Conservation (phyloP, 169 alveolate species). For the Toxoplasma gondii region DNA sequence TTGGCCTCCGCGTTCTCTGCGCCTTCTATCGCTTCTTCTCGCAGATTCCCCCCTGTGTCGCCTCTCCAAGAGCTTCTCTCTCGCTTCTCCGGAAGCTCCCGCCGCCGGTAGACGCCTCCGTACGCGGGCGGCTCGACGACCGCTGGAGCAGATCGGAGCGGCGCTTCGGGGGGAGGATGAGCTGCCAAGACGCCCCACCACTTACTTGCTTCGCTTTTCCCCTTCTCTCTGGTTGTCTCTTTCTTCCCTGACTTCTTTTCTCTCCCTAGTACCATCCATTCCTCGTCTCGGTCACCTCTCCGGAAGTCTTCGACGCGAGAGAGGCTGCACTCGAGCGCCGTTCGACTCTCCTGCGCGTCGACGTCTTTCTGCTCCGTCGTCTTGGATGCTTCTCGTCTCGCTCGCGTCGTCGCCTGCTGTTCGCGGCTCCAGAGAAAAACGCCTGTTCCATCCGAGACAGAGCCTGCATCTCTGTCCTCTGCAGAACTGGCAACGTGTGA, state of each 20-base stretch:
- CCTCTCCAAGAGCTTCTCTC: neutral
- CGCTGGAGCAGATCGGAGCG: neutral
- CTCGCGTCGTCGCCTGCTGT: too few species aligned
- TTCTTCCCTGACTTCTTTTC: too few species aligned
- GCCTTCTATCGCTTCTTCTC: too few species aligned
- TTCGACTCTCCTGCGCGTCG: neutral
- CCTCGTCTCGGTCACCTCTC: neutral
- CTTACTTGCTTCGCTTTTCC: neutral
- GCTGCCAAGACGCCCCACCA: constrained; percentile 29
- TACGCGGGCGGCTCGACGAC: neutral
- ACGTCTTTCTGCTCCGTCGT: neutral
- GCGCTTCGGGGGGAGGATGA: neutral
- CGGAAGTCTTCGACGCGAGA: too few species aligned
- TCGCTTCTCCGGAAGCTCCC: neutral
- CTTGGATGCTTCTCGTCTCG: too few species aligned
- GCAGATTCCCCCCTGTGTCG: too few species aligned
- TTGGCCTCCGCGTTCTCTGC: too few species aligned
- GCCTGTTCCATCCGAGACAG: too few species aligned
- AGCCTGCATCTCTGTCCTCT: too few species aligned
- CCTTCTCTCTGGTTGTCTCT: neutral
- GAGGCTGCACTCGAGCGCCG: neutral
- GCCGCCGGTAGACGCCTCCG: constrained; percentile 18
- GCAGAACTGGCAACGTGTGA: too few species aligned
- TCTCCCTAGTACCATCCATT: neutral
- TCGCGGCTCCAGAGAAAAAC: too few species aligned